These are phyloP conservation scores for Pleurotus salmoneostramineus DNA, from an alignment of 768 basidiomycete species.

Conservation along the genomic window DNA sequence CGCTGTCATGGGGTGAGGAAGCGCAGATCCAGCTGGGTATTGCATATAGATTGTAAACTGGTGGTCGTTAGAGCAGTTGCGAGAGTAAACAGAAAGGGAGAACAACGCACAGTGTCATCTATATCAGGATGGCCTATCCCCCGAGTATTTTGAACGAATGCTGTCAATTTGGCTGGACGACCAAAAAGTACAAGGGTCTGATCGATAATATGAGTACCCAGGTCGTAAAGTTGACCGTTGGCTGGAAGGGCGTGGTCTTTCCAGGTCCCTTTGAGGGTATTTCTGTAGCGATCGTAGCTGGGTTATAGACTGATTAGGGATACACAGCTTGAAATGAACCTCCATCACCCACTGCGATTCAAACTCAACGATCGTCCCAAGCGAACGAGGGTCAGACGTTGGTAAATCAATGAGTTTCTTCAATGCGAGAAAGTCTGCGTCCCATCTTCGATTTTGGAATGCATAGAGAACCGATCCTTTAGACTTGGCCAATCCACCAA, in stretches of 20 bases:
- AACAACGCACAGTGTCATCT: constrained; percentile 55
- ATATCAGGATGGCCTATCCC: constrained; percentile 60
- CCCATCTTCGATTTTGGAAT: constrained; percentile 76
- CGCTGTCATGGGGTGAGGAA: constrained; percentile 55
- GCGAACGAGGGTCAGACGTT: constrained; percentile 41
- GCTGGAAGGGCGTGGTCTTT: constrained; percentile 66
- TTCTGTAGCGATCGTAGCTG: constrained; percentile 76
- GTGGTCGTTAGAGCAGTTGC: neutral
- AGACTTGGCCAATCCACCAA: constrained; percentile 52
- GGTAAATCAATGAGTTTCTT: constrained; percentile 54
- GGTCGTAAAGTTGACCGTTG: constrained; percentile 69
- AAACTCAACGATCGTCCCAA: constrained; percentile 66
- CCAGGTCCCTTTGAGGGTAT: constrained; percentile 67
- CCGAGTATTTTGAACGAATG: constrained; percentile 66
- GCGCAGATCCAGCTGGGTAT: constrained; percentile 35
- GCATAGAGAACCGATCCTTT: constrained; percentile 65
- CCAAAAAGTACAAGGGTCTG: constrained; percentile 77
- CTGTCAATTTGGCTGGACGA: constrained; percentile 62
- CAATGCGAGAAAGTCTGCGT: constrained; percentile 72
- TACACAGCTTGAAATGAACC: neutral
- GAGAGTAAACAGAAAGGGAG: neutral
- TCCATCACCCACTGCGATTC: constrained; percentile 60
- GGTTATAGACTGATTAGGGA: neutral
- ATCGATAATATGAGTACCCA: constrained; percentile 80
- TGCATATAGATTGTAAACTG: constrained; percentile 55